Conservation (phyloP, 2,329 filamentous ascomycete species). For the Fusarium sp. region DNA sequence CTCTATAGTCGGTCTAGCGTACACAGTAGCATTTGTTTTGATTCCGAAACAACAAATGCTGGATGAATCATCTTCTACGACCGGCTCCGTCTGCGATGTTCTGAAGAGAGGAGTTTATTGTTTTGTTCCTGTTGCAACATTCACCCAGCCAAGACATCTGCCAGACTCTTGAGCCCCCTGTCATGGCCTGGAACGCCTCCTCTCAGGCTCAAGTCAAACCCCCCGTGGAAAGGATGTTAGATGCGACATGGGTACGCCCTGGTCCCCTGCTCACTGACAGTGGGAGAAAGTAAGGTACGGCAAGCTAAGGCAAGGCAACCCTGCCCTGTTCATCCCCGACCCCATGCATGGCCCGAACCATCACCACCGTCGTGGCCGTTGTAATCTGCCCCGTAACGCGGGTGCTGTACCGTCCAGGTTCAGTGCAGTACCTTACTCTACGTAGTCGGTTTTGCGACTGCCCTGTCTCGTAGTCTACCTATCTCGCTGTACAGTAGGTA, state of each 20-base stretch:
- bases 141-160: constrained; percentile 25
- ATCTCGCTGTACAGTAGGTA: not conserved
- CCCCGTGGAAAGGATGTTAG: constrained; percentile 10
- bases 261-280: constrained; percentile 10
- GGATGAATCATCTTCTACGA: constrained; percentile 24
- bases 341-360: constrained; percentile 41
- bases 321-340: constrained; percentile 5
- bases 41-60: constrained; percentile 33
- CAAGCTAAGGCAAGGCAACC: not conserved
- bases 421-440: constrained; percentile 18
- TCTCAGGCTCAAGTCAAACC: constrained; percentile 3
- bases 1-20: not conserved
- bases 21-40: constrained; percentile 29
- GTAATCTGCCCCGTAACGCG: constrained; percentile 43
- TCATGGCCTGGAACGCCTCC: constrained; percentile 33
- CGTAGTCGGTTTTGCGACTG: constrained; percentile 10
- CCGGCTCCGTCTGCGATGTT: constrained; percentile 28
- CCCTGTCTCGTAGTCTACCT: not conserved
- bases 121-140: constrained; percentile 36
- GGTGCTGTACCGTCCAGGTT: constrained; percentile 9
- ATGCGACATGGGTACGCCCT: constrained; percentile 28
- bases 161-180: not conserved
- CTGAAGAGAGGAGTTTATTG: constrained; percentile 10
- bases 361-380: constrained; percentile 47
- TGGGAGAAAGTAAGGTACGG: constrained; percentile 1